These are phyloP conservation scores for Neofusicoccum parvum DNA, from an alignment of 2,329 filamentous ascomycete genomes.

Conservation along the genomic window DNA sequence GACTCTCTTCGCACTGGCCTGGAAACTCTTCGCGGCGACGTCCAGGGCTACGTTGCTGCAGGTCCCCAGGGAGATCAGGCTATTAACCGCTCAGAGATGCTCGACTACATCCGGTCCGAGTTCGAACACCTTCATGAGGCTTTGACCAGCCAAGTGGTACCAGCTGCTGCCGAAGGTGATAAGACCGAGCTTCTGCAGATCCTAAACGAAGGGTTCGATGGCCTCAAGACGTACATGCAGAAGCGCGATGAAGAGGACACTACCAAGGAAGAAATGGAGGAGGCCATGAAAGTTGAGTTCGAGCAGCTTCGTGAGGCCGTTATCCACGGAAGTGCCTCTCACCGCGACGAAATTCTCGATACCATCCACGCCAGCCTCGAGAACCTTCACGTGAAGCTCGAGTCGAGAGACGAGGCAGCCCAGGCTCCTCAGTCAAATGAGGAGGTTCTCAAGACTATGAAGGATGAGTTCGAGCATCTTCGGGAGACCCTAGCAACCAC, in stretches of 20 bases:
- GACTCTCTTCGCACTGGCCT: constrained; percentile 67
- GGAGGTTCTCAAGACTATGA: constrained; percentile 53
- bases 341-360: constrained; percentile 65
- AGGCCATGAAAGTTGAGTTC: constrained; percentile 78
- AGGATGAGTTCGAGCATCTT: constrained; percentile 63
- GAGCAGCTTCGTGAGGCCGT: constrained; percentile 79
- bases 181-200: constrained; percentile 44
- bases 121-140: constrained; percentile 64
- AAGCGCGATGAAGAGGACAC: constrained; percentile 40
- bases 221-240: constrained; percentile 44
- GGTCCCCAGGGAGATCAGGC: constrained; percentile 46
- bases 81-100: constrained; percentile 47
- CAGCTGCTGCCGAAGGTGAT: constrained; percentile 27
- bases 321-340: constrained; percentile 59
- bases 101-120: constrained; percentile 56
- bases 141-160: constrained; percentile 51
- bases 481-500: constrained; percentile 59
- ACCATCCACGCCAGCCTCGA: constrained; percentile 58
- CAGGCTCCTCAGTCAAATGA: constrained; percentile 39
- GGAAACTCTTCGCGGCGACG: constrained; percentile 63
- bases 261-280: constrained; percentile 54
- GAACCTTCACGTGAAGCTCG: constrained; percentile 48
- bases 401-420: constrained; percentile 30
- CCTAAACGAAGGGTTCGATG: constrained; percentile 43
- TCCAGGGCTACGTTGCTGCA: constrained; percentile 55